Conservation (phyloP, 768 basidiomycete genomes). For the Russula sp. region DNA sequence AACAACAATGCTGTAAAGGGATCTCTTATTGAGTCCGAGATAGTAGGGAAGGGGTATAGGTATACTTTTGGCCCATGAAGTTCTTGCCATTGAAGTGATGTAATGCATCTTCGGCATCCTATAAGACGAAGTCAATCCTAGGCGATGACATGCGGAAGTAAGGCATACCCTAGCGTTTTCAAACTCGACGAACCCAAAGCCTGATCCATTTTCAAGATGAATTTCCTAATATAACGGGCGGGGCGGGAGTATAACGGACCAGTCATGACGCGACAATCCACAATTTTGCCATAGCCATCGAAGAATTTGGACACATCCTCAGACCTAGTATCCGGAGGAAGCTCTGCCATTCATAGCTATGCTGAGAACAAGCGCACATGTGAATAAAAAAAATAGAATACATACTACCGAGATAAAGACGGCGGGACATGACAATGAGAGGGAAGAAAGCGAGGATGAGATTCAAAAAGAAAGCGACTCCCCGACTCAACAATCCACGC, state of each 20-base stretch:
- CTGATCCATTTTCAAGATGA: constrained; percentile 33
- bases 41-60: constrained; percentile 10
- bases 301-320: constrained; percentile 87
- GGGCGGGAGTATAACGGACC: constrained; percentile 42
- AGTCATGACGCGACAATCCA: constrained; percentile 93
- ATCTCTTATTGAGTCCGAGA: constrained; percentile 1
- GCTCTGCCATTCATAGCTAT: constrained; percentile 41
- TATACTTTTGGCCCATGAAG: constrained; percentile 84
- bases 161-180: constrained; percentile 66
- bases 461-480: neutral
- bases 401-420: constrained; percentile 83
- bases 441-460: constrained; percentile 8
- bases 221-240: neutral
- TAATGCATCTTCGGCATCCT: constrained; percentile 96
- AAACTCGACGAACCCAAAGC: constrained; percentile 97
- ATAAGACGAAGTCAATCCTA: constrained; percentile 16
- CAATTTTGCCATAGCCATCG: constrained; percentile 81
- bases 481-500: constrained; percentile 9
- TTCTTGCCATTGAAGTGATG: constrained; percentile 79
- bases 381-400: constrained; percentile 17
- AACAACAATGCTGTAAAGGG: constrained; percentile 70
- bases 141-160: neutral
- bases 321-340: constrained; percentile 76
- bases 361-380: neutral
- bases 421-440: constrained; percentile 61